A percentile compares a stretch with the other conserved stretches of the same genome.
Evolutionary conservation across 23 red algal genomes (phyloP).

Genomic region (Agarophyton chilense): DNA sequence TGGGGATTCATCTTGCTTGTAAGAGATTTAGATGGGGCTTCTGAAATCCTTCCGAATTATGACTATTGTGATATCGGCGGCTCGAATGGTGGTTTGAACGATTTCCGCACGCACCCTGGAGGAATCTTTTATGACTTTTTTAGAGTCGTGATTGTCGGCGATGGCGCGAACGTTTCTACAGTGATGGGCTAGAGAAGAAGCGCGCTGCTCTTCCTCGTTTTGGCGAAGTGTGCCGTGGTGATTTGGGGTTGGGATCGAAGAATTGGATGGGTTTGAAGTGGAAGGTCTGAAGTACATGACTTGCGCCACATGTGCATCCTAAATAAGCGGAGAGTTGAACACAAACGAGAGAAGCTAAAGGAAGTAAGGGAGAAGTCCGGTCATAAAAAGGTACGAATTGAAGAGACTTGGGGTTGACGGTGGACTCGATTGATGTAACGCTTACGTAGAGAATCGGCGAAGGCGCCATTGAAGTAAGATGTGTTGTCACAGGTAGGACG

Average conservation of each 20-base stretch:
- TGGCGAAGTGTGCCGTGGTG: not conserved
- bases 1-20: constrained; percentile 81
- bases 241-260: not conserved
- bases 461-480: too few species aligned
- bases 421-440: too few species aligned
- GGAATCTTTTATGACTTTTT: not conserved
- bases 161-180: not conserved
- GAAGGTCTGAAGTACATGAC: not conserved
- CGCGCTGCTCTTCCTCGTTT: not conserved
- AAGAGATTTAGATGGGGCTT: constrained; percentile 44
- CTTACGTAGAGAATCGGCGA: too few species aligned
- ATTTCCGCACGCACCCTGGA: not conserved
- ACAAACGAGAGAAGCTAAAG: too few species aligned
- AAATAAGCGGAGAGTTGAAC: not conserved
- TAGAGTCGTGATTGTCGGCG: not conserved
- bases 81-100: constrained; percentile 47
- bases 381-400: too few species aligned
- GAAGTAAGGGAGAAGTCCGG: not conserved
- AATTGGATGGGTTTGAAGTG: not conserved
- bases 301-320: not conserved
- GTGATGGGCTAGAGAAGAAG: not conserved
- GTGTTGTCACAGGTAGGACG: too few species aligned
- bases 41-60: constrained; percentile 78
- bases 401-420: too few species aligned
- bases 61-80: constrained; percentile 63